Evolutionary conservation across 345 rosid genomes (phyloP), one percentile per base, ranked within the genome.

Genomic region (Eucalyptus regnans): DNA sequence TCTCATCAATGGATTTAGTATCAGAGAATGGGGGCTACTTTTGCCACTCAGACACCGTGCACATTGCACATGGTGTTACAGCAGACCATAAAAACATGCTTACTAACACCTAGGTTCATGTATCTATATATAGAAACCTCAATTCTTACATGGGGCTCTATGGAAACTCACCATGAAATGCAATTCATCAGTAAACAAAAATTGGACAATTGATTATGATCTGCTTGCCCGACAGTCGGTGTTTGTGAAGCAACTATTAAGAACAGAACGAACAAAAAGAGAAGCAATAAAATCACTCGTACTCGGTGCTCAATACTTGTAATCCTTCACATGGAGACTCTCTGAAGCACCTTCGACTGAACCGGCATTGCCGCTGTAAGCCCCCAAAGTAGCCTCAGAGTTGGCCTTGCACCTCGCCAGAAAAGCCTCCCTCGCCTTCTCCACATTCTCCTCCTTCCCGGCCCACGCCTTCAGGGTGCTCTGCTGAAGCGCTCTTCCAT

Each of bases 241-340:
- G 81, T 37, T 37, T 76, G 2, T 22, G 84, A 44, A 10, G 84
- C 48, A 41, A 22, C 48, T 41, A 41, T 76, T 22, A 76, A 1
- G 27, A 76, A 76, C 83, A 41, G 37, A 87, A 87, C 31, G 9
- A 43, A 31, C 58, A 41, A 52, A 56, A 52, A 86, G 60, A 54
- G 88, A 86, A 37, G n/a, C 58, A 33, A 29, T 58, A 27, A 33
- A 54, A 33, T 49, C 48, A 37, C 31, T 37, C 50, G 9, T 56
- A 8, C 43, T 43, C 49, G 6, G 88, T 71, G 33, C 84, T 89
- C 51, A 88, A 68, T 90, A 90, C 88, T 90, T 90, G 88, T 88
- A 90, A 64, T 90, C 88, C 91, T 90, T 90, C 81, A 62, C 91
- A 29, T 90, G 91, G 43, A 90, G 91, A 87, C 91, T 90, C 89